Evolutionary conservation across 140 eudicot genomes (phyloP).

Genomic region (Erigeron philadelphicus): DNA sequence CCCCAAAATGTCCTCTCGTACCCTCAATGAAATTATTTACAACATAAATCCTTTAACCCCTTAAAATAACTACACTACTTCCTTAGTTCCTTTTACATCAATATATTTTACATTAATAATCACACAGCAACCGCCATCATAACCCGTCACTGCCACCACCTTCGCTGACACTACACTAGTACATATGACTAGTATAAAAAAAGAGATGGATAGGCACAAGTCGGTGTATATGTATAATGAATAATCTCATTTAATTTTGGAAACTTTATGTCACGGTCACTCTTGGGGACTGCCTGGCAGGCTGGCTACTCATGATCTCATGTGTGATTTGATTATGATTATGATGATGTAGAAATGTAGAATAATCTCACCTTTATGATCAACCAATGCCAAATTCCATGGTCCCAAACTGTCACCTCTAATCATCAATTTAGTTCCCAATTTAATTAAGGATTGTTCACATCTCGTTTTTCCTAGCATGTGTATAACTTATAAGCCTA

Average conservation of each 20-base stretch:
- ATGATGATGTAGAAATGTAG: not conserved
- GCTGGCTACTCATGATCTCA: not conserved
- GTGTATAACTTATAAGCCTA: no score
- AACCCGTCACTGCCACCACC: no score
- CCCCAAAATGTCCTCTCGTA: no score
- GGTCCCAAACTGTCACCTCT: not conserved
- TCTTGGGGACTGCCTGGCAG: constrained; percentile 11
- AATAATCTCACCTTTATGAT: constrained; percentile 18
- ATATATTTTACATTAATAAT: no score
- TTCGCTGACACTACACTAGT: no score
- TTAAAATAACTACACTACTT: no score
- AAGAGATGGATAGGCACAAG: constrained; percentile 9
- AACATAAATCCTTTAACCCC: no score
- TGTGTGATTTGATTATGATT: constrained; percentile 13
- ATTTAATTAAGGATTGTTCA: not conserved
- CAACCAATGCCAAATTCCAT: constrained; percentile 8
- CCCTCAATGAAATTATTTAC: no score
- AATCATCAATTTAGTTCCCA: not conserved
- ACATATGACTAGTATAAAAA: not conserved
- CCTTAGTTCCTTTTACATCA: no score
- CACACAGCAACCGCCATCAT: no score
- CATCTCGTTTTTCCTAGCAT: not conserved
- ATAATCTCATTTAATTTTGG: not conserved
- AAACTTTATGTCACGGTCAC: constrained; percentile 24
- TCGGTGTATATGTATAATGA: not conserved